A percentile compares a stretch with the other conserved stretches of the same genome.
Conservation (phyloP, 2,329 filamentous ascomycete species). For the Nemania sp. region DNA sequence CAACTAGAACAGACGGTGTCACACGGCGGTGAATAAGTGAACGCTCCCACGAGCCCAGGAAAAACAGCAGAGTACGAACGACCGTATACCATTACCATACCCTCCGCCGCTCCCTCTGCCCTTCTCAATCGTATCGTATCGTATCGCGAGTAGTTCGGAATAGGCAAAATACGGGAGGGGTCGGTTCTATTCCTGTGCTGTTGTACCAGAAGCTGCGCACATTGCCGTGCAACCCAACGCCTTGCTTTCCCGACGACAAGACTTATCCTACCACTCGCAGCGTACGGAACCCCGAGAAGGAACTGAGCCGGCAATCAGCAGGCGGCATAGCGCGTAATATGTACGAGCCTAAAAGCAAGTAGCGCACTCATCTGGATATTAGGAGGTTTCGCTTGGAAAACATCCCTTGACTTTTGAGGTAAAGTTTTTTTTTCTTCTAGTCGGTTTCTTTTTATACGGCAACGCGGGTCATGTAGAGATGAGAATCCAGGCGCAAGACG, state of each 20-base stretch:
- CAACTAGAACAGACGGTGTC: constrained; percentile 35
- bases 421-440: constrained; percentile 26
- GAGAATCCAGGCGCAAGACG: constrained; percentile 17
- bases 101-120: constrained; percentile 16
- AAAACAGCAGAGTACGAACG: constrained; percentile 37
- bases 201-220: constrained; percentile 30
- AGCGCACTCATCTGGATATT: constrained; percentile 47
- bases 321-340: constrained; percentile 48
- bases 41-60: constrained; percentile 38
- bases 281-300: constrained; percentile 36
- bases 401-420: constrained; percentile 39
- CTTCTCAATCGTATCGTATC: background rate
- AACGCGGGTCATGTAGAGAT: background rate
- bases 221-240: constrained; percentile 35
- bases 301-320: constrained; percentile 44
- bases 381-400: constrained; percentile 43
- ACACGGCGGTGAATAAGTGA: constrained; percentile 38
- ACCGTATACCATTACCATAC: constrained; percentile 6
- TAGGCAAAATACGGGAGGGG: constrained; percentile 11
- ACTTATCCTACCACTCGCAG: constrained; percentile 11
- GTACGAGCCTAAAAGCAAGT: constrained; percentile 48
- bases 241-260: constrained; percentile 30
- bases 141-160: constrained; percentile 14
- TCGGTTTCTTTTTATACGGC: constrained; percentile 8
- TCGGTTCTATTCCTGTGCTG: constrained; percentile 27